A percentile compares a stretch with the other conserved stretches of the same genome.
Conservation (phyloP, 768 basidiomycete species). For the Termitomyces bulborhizus region DNA sequence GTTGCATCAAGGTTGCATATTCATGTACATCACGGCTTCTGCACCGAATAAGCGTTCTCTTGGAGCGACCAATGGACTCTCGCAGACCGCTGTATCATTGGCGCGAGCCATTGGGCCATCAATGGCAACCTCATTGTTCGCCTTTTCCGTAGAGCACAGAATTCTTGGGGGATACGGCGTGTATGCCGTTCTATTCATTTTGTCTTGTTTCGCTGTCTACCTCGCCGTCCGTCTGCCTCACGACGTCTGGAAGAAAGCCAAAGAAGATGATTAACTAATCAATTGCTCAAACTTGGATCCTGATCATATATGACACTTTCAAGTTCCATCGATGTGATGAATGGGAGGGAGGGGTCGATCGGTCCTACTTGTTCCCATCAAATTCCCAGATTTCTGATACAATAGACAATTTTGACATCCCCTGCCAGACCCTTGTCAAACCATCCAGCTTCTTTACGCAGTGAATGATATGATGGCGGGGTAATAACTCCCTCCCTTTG, state of each 20-base stretch:
- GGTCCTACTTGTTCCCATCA: too few species aligned
- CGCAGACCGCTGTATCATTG: conserved; percentile 36
- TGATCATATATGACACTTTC: too few species aligned
- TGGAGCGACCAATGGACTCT: conserved; percentile 47
- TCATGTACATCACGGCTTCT: conserved; percentile 45
- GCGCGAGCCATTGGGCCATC: conserved; percentile 46
- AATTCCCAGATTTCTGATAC: too few species aligned
- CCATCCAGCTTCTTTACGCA: too few species aligned
- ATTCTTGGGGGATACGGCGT: conserved; percentile 41
- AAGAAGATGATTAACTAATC: background rate
- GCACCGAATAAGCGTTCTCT: conserved; percentile 43
- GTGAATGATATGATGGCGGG: too few species aligned
- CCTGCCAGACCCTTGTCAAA: too few species aligned
- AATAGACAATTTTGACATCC: too few species aligned
- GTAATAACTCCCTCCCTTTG: too few species aligned
- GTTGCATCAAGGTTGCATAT: conserved; percentile 33
- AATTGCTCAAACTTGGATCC: too few species aligned
- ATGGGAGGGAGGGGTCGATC: too few species aligned
- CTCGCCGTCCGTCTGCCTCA: conserved; percentile 30
- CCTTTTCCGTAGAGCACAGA: conserved; percentile 42
- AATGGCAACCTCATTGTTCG: conserved; percentile 45
- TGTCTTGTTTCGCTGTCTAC: conserved; percentile 25
- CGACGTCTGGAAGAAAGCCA: conserved; percentile 27
- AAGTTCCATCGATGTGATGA: too few species aligned
- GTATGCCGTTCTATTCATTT: conserved; percentile 29